Percentiles rank a stretch among this genome's conserved stretches.
phyloP scores from a whole-genome alignment of 352 stramenopile species.

The Phytophthora ohioensis region DNA sequence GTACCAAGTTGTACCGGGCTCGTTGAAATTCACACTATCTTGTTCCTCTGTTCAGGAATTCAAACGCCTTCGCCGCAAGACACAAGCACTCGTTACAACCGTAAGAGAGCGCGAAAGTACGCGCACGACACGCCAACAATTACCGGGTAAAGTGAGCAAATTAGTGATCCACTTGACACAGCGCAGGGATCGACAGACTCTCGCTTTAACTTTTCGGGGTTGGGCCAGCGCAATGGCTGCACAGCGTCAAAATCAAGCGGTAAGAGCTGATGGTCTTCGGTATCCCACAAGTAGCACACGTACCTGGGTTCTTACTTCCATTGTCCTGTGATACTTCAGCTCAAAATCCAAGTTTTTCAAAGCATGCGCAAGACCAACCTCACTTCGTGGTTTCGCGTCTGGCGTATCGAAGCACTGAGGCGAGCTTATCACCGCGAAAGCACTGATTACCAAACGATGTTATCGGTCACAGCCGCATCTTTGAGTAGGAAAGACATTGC shows the following conservation, averaged over 20 bases:
- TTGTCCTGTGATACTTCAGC: conserved; percentile 26
- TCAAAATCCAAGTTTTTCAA: conserved; percentile 74
- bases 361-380: conserved; percentile 60
- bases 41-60: conserved; percentile 53
- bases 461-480: conserved; percentile 77
- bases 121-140: conserved; percentile 47
- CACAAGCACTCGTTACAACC: conserved; percentile 56
- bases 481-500: conserved; percentile 81
- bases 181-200: conserved; percentile 26
- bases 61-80: conserved; percentile 60
- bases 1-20: neutral
- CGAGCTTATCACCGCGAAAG: conserved; percentile 81
- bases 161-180: conserved; percentile 36
- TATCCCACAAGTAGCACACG: no score
- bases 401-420: conserved; percentile 74
- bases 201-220: conserved; percentile 55
- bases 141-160: conserved; percentile 56
- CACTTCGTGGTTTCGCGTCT: conserved; percentile 72
- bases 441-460: conserved; percentile 83
- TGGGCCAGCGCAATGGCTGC: conserved; percentile 52
- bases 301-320: neutral
- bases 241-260: conserved; percentile 55
- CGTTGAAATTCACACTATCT: neutral
- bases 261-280: conserved; percentile 2
- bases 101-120: conserved; percentile 63